Percentiles rank a stretch among this genome's conserved stretches.
These are phyloP conservation scores for Calamus simplicifolius DNA, from an alignment of 176 grass and related monocot genomes.

Conservation along the genomic window DNA sequence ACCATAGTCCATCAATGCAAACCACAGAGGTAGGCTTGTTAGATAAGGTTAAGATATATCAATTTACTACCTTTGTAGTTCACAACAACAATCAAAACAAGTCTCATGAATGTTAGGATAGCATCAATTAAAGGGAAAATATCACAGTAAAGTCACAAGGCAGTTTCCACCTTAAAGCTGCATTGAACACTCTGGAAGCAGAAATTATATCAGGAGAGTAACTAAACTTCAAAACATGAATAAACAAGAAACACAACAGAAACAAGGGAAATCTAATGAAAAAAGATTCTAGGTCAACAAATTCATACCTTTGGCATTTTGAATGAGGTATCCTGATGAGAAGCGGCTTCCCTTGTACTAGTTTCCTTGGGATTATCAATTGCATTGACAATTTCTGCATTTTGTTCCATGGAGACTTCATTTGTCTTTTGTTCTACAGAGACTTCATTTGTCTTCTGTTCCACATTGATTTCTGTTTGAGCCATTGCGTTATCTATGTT, in stretches of 20 bases:
- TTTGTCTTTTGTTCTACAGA: constrained; percentile 22
- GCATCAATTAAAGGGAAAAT: too few species aligned
- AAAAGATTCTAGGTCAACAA: neutral
- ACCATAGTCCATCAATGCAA: too few species aligned
- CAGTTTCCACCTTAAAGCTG: too few species aligned
- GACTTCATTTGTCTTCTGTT: constrained; percentile 30
- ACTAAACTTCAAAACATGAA: constrained; percentile 7
- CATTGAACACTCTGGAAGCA: too few species aligned
- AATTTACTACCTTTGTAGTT: too few species aligned
- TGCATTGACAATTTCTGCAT: constrained; percentile 12
- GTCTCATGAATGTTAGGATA: too few species aligned
- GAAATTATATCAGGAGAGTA: too few species aligned
- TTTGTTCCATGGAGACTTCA: constrained; percentile 33
- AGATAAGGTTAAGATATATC: too few species aligned
- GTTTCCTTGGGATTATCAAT: constrained; percentile 25
- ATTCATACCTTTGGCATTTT: constrained; percentile 40
- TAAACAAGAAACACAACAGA: constrained; percentile 2
- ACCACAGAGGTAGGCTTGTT: too few species aligned
- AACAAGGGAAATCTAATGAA: too few species aligned
- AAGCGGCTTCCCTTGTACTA: constrained; percentile 9
- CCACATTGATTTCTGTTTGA: constrained; percentile 16
- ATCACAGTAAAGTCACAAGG: too few species aligned
- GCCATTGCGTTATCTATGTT: constrained; percentile 13
- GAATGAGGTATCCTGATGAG: constrained; percentile 24
- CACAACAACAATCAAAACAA: too few species aligned